Evolutionary conservation across 371 early-diverging fungal species (phyloP).

Genomic region (Haplosporangium sp.): DNA sequence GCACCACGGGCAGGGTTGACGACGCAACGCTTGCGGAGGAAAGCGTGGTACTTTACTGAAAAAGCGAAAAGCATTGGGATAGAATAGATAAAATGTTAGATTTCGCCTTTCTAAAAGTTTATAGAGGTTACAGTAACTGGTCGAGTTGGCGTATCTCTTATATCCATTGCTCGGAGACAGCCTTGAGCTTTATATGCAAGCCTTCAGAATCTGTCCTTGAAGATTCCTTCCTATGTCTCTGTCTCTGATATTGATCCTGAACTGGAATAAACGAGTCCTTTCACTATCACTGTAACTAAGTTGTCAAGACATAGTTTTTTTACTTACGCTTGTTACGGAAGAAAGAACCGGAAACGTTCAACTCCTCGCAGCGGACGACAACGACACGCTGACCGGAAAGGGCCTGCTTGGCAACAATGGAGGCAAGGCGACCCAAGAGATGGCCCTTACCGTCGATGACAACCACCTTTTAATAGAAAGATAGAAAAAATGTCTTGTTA

Average conservation of each 20-base stretch:
- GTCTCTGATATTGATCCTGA: not conserved
- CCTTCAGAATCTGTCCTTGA: too few relatives aligned
- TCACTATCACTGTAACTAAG: too few relatives aligned
- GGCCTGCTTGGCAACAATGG: conserved; percentile 98
- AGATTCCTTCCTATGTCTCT: not conserved
- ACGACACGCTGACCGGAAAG: conserved; percentile 98
- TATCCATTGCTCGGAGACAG: not conserved
- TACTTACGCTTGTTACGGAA: conserved; percentile 98
- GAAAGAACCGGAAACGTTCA: conserved; percentile 98
- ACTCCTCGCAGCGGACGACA: conserved; percentile 98
- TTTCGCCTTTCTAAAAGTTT: not conserved
- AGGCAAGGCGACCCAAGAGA: conserved; percentile 98
- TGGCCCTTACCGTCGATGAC: conserved; percentile 99
- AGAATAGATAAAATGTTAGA: too few relatives aligned
- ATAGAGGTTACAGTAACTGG: not conserved
- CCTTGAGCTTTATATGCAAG: too few relatives aligned
- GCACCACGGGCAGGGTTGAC: conserved; percentile 99
- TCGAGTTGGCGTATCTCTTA: not conserved
- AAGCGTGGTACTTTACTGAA: conserved; percentile 95
- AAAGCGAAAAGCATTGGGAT: too few relatives aligned
- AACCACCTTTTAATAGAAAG: conserved; percentile 76
- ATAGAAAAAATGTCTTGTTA: too few relatives aligned
- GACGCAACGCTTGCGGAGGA: conserved; percentile 98
- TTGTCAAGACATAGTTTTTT: not conserved
- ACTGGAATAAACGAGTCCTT: not conserved